Conservation (phyloP, 2,329 filamentous ascomycete genomes). For the Fusarium abutilonis region DNA sequence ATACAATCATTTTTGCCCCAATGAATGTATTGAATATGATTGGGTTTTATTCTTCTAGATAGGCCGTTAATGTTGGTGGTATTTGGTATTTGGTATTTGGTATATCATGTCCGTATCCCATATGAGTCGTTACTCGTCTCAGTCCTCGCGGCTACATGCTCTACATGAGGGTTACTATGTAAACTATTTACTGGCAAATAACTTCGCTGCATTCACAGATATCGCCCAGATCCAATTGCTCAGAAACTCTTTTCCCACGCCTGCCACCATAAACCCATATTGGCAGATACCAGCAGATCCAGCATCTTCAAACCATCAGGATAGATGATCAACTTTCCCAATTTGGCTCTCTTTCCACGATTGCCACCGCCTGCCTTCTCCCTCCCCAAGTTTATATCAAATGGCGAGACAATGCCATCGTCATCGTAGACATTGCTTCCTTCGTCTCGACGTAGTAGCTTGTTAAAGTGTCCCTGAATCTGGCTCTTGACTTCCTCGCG, state of each 20-base stretch:
- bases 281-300: constrained; percentile 89
- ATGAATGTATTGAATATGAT: not conserved
- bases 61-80: constrained; percentile 4
- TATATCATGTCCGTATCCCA: constrained; percentile 25
- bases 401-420: constrained; percentile 52
- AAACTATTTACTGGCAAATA: not conserved
- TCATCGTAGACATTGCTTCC: constrained; percentile 53
- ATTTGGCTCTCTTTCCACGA: constrained; percentile 85
- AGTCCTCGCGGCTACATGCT: constrained; percentile 26
- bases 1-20: not conserved
- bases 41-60: not conserved
- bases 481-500: constrained; percentile 48
- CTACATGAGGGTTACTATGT: constrained; percentile 23
- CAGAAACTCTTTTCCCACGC: constrained; percentile 73
- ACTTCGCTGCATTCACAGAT: not conserved
- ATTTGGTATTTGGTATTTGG: constrained; percentile 11
- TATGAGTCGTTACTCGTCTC: constrained; percentile 35
- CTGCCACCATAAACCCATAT: constrained; percentile 93
- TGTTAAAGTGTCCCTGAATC: constrained; percentile 56
- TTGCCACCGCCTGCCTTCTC: constrained; percentile 89
- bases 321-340: constrained; percentile 91
- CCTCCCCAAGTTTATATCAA: constrained; percentile 80
- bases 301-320: constrained; percentile 95
- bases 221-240: too few relatives aligned
- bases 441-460: constrained; percentile 51